Conservation (phyloP, 306 rosid genomes). For the Rosa persica region DNA sequence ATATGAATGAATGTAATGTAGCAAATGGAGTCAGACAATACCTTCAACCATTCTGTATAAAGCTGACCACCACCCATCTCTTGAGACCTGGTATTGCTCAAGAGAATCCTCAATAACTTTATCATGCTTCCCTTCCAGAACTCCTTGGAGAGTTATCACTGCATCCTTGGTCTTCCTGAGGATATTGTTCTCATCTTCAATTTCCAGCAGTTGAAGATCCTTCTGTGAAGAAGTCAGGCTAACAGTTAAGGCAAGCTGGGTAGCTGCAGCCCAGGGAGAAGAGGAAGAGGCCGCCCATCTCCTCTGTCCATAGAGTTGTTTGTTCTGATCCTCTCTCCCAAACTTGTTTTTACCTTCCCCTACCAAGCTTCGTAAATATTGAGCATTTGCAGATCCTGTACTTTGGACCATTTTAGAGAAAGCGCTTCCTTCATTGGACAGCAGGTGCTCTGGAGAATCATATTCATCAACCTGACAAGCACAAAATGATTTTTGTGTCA, state of each 20-base stretch:
- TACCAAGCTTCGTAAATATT: slow-evolving; percentile 67
- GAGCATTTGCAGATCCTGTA: slow-evolving; percentile 79
- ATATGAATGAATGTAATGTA: background rate
- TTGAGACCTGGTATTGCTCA: slow-evolving; percentile 39
- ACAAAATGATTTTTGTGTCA: background rate
- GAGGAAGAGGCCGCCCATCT: slow-evolving; percentile 41
- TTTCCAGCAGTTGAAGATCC: slow-evolving; percentile 57
- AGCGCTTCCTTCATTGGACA: slow-evolving; percentile 58
- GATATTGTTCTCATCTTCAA: slow-evolving; percentile 42
- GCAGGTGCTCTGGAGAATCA: slow-evolving; percentile 59
- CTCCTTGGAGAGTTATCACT: slow-evolving; percentile 62
- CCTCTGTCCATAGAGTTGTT: slow-evolving; percentile 39
- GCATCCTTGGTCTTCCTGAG: slow-evolving; percentile 63
- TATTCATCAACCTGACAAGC: slow-evolving; percentile 69
- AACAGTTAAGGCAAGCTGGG: slow-evolving; percentile 73
- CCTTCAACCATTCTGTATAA: slow-evolving; percentile 89
- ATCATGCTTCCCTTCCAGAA: slow-evolving; percentile 79
- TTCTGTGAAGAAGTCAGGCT: slow-evolving; percentile 78
- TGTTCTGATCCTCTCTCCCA: slow-evolving; percentile 31
- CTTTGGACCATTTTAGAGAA: slow-evolving; percentile 90
- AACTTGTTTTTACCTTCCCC: slow-evolving; percentile 36
- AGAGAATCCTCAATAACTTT: slow-evolving; percentile 60
- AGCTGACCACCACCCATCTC: slow-evolving; percentile 73
- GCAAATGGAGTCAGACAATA: slow-evolving; percentile 24
- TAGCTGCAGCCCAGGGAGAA: slow-evolving; percentile 72